Base-by-base conservation (phyloP, 176 grass and related monocot genomes). In the Oropetium thomaeum region DNA sequence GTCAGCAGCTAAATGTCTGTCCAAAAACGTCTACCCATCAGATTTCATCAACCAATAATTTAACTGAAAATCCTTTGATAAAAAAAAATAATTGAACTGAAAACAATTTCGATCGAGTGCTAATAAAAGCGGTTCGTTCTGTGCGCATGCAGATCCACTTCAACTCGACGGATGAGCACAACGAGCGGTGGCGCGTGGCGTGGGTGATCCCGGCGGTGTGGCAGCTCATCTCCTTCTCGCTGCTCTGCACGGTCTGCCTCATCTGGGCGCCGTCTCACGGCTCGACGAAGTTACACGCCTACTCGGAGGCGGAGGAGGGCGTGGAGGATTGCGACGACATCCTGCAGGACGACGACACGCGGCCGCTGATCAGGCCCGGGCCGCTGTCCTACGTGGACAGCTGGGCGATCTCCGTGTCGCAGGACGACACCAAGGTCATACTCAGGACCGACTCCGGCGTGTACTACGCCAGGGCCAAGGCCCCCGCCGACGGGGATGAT, bases 201-300 rank as follows among this genome's bases (percentile, higher is more conserved):
- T 96, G 93, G 93, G 70, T 92, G 8, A 92, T 96, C 83, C 89
- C 84, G 52, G 87, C 89, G 29, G 70, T 74, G 64, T 96, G 93
- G 93, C 89, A 96, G 77, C 64, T 92, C 78, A 85, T 96, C 81
- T 96, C 87, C 43, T 96, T 96, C 75, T 63, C 78, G 23, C 78
- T 96, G 39, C 84, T 96, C 69, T 96, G 89, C 68, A 70, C 75
- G 52, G 39, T 90, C 39, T 96, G 93, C 73, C 61, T 78, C 68
- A 19, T 89, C 7, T 96, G 86, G 93, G 83, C 84, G 69, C 93
- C 93, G 0, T 92, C 93, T 5, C 81, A 85, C 7, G 83, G 74
- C 49, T 87, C 92, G 0, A 77, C 52, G 22, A 90, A 88, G 92
- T n/a, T n/a, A n/a, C n/a, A 87, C 42, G 87, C 89, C 15, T 92